phyloP scores from a whole-genome alignment of 2,329 filamentous ascomycete genomes.

The Nakataea oryzae region DNA sequence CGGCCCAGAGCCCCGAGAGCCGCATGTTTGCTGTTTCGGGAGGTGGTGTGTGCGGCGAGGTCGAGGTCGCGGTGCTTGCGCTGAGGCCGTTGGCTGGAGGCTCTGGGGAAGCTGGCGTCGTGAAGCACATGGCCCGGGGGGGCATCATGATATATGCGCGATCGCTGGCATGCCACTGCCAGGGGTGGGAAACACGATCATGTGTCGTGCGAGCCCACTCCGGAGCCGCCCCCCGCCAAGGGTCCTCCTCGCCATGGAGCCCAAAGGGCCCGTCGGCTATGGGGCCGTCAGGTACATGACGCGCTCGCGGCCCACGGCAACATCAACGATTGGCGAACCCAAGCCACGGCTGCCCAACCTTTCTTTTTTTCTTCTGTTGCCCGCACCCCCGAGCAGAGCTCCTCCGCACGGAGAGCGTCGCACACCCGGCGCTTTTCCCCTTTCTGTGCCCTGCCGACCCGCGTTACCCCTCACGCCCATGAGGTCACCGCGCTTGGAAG shows the following conservation, averaged over 20 bases:
- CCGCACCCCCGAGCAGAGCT: background rate
- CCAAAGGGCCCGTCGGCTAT: background rate
- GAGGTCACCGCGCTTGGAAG: background rate
- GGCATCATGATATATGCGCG: background rate
- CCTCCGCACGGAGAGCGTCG: background rate
- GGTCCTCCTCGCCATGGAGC: background rate
- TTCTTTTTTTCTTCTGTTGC: too few relatives aligned
- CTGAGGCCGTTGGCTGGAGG: too few relatives aligned
- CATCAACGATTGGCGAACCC: background rate
- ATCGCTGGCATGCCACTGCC: background rate
- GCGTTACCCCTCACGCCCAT: background rate
- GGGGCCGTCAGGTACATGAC: background rate
- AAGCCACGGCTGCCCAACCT: background rate
- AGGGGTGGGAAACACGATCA: background rate
- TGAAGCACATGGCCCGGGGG: too few relatives aligned
- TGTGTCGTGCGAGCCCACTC: background rate
- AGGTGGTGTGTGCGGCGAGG: background rate
- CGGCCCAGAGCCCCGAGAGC: background rate
- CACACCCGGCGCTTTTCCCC: background rate
- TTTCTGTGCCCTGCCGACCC: background rate
- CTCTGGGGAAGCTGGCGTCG: too few relatives aligned
- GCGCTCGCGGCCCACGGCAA: background rate
- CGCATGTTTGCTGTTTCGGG: background rate
- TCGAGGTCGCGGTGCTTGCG: background rate
- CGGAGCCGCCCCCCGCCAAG: background rate